Percentiles rank a stretch among this genome's conserved stretches.
Conservation (phyloP, 1,284 basidiomycete species). For the Schizophyllum amplum region DNA sequence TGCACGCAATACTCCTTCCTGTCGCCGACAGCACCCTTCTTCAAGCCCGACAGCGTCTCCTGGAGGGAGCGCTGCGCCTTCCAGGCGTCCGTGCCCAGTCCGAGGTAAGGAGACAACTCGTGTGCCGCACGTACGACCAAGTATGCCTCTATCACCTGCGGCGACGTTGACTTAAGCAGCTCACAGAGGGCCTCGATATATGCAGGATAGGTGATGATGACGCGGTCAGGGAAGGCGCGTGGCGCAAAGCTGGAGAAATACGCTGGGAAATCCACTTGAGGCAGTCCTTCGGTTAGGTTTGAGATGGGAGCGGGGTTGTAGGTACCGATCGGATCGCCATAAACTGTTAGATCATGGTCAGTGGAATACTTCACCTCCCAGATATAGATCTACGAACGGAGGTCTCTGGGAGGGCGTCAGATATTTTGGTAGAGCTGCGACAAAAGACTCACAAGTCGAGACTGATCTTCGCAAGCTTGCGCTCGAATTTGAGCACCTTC, state of each 20-base stretch:
- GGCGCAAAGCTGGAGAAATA: conserved; percentile 85
- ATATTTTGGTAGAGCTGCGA: no score
- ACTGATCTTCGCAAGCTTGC: conserved; percentile 71
- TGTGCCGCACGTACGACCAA: conserved; percentile 69
- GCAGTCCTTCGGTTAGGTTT: conserved; percentile 64
- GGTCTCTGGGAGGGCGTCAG: not conserved
- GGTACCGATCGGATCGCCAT: conserved; percentile 76
- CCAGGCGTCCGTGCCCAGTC: conserved; percentile 69
- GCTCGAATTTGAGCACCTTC: conserved; percentile 76
- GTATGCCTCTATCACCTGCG: conserved; percentile 81
- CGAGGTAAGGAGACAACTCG: conserved; percentile 59
- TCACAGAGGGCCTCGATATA: conserved; percentile 65
- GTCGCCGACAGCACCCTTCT: conserved; percentile 80
- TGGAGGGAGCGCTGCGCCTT: conserved; percentile 61
- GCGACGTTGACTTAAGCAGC: conserved; percentile 63
- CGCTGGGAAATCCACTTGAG: conserved; percentile 71
- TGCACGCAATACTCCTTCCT: conserved; percentile 71
- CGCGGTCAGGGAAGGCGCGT: conserved; percentile 63
- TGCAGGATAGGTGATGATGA: conserved; percentile 81
- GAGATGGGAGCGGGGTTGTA: conserved; percentile 81
- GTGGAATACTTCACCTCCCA: not conserved
- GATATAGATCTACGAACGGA: not conserved
- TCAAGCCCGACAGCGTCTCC: conserved; percentile 76
- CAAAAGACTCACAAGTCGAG: conserved; percentile 60
- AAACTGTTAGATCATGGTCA: conserved; percentile 25